Base-by-base conservation (phyloP, 192 early-diverging fungal genomes). In the Gonapodya prolifera region DNA sequence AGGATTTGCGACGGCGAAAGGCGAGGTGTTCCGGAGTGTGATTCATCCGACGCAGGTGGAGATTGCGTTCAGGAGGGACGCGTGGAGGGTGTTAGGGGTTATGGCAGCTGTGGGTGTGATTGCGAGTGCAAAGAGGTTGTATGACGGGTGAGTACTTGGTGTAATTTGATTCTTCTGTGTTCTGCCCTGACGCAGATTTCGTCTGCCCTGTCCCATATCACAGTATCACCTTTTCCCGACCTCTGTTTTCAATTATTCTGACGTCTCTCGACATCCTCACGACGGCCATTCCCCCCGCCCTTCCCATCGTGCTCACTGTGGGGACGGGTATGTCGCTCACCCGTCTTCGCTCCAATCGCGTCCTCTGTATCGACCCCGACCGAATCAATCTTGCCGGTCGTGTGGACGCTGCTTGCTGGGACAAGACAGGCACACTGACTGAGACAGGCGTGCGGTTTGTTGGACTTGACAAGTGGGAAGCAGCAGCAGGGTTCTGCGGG, bases 381-480 rank as follows among this genome's bases (percentile, higher is more conserved):
- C 16, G 71, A 18, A 32, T 73, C 71, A 73, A 73, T 32, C 29
- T 73, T 73, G 71, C 71, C 31, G 71, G 71, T 29, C 71, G 71
- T 32, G 31, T 73, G 2, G 29, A 18, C 8, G 28, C 29, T 8
- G 71, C 32, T 13, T 73, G 71, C 71, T 73, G 71, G 71, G 71
- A 73, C 31, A 73, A 73, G 31, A 73, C 71, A 18, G 71, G 71
- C 16, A 73, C 71, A 29, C 71, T 73, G 8, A 73, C 71, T 8
- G 28, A 29, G 45, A 16, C 45, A 8, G 8, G 8, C 8, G 8
- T 61, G 23, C 8, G 8, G 45, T 61, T 61, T 61, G 8, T 23
- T 16, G 45, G 8, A 16, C 8, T 61, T 8, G 45, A 61, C 23
- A 61, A 61, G 23, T 61, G 45, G 45, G 45, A n/a, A n/a, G n/a